Base-by-base conservation (phyloP, 352 stramenopile species). In the Phytopythium oedochilum region DNA sequence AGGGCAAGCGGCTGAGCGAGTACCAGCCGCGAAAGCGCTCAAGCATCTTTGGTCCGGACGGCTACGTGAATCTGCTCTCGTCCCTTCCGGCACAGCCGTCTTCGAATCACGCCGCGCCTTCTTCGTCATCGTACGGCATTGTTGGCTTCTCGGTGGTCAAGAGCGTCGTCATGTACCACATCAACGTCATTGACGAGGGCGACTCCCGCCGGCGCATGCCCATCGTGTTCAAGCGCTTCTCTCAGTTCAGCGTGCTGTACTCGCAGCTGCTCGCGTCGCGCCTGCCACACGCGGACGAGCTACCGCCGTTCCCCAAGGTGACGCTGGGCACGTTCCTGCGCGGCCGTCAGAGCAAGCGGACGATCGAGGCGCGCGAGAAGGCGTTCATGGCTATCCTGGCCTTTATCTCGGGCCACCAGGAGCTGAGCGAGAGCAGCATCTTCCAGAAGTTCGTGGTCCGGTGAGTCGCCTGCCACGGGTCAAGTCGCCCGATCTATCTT, bases 141-240 rank as follows among this genome's bases (percentile, higher is more conserved):
- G 39, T 71, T 7, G 68, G 71, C 45, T 69, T 78, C 48, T 78
- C 75, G n/a, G 64, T 50, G 29, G 64, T 56, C 28, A 71, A 77
- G 26, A 70, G 66, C 40, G 65, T 83, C n/a, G 60, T 70, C 28
- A 78, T 76, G 71, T 85, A 85, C 63, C 67, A 77, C 57, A 78
- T 85, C 38, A 70, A 85, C 51, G 54, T 51, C 12, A 22, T 72
- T 23, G 63, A 66, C 55, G 49, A 57, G 22, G 51, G 22, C 34
- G 59, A 23, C 1, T 68, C 64, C 0, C 70, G 44, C 34, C 63
- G 69, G 15, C 60, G 54, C 40, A 40, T 28, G 0, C 48, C 57
- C 45, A 70, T 66, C 7, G 42, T 75, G 22, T 39, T 69, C 43
- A 76, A 77, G 45, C 77, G 75, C 18, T 88, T 81, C 64, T 77